Percentiles rank a stretch among this genome's conserved stretches.
Evolutionary conservation across 805 yeast species (phyloP).

Genomic region (Ogataea pini): DNA sequence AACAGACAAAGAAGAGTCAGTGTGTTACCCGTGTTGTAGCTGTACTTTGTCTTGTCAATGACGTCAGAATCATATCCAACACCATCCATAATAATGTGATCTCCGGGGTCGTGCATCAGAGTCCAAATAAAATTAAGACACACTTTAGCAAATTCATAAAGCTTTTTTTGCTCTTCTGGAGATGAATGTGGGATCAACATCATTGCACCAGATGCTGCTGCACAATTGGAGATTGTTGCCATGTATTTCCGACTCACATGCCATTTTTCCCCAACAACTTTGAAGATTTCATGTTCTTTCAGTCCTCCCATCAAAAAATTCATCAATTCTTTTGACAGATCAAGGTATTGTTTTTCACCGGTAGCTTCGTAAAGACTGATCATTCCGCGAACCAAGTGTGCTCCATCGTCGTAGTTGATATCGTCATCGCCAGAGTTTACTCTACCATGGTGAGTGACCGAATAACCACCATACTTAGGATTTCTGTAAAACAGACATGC

Average conservation of each 20-base stretch:
- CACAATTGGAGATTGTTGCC: constrained; percentile 69
- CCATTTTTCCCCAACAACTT: constrained; percentile 62
- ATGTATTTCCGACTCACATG: constrained; percentile 59
- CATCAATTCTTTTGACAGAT: constrained; percentile 58
- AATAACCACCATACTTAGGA: constrained; percentile 52
- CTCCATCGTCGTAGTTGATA: constrained; percentile 73
- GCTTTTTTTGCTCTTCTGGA: constrained; percentile 32
- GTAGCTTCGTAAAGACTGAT: constrained; percentile 70
- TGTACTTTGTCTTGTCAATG: constrained; percentile 59
- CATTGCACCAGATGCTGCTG: constrained; percentile 61
- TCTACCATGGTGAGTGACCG: constrained; percentile 60
- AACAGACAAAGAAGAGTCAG: constrained; percentile 53
- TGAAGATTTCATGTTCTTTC: constrained; percentile 51
- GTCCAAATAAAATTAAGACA: constrained; percentile 60
- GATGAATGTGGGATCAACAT: constrained; percentile 56
- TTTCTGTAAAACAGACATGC: constrained; percentile 54
- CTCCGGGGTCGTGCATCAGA: constrained; percentile 51
- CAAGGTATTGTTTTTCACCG: constrained; percentile 51
- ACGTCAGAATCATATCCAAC: constrained; percentile 47
- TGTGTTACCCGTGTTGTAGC: constrained; percentile 70
- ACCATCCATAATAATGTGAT: constrained; percentile 64
- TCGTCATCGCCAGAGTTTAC: constrained; percentile 57
- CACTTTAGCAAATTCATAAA: constrained; percentile 56
- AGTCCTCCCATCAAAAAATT: constrained; percentile 70
- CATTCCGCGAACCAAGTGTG: constrained; percentile 69